Conservation (phyloP, 2,329 filamentous ascomycete species). For the Paracorniculantispora psalliotae region DNA sequence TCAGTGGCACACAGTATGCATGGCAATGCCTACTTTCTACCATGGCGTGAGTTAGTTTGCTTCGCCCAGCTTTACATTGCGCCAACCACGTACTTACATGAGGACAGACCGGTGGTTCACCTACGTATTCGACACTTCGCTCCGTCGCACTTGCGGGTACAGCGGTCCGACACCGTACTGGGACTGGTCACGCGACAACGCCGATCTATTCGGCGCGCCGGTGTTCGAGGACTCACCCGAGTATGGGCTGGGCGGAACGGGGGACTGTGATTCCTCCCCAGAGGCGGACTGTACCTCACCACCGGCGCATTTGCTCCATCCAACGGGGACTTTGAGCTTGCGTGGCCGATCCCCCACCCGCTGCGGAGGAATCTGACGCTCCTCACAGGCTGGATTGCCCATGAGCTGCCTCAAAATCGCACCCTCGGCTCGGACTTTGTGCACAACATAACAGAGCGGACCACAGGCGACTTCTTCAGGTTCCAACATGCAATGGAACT, state of each 20-base stretch:
- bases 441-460: neutral
- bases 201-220: neutral
- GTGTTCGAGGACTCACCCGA: constrained; percentile 6
- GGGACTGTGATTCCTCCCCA: neutral
- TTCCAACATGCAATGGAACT: neutral
- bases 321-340: neutral
- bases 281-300: neutral
- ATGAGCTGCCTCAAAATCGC: neutral
- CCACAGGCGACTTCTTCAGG: neutral
- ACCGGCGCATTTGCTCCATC: neutral
- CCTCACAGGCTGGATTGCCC: neutral
- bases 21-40: neutral
- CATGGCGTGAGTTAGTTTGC: neutral
- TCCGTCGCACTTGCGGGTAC: constrained; percentile 2
- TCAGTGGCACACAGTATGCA: neutral
- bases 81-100: neutral
- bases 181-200: constrained; percentile 10
- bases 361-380: constrained; percentile 5
- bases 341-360: neutral
- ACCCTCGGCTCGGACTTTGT: neutral
- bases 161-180: constrained; percentile 6
- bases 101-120: neutral
- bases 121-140: neutral
- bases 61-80: neutral
- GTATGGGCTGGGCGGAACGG: neutral